Conservation (phyloP, 2,329 filamentous ascomycete genomes). For the Verticillium nonalfalfae region DNA sequence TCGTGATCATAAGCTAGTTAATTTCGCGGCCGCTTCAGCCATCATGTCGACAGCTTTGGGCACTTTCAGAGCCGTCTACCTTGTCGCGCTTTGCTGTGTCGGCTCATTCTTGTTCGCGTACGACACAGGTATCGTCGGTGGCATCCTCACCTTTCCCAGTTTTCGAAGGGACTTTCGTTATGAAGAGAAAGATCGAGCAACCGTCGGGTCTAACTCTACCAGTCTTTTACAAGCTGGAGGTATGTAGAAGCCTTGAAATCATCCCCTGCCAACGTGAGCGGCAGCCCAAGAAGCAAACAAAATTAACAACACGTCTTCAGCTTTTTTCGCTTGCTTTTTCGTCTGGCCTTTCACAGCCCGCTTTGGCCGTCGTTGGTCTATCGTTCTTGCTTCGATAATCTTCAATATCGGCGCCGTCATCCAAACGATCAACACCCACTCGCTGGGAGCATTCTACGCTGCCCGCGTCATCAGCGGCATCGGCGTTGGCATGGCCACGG, state of each 20-base stretch:
- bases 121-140: conserved; percentile 35
- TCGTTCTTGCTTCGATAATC: conserved; percentile 29
- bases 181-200: conserved; percentile 18
- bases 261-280: no score
- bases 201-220: conserved; percentile 30
- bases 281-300: no score
- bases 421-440: conserved; percentile 30
- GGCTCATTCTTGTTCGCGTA: conserved; percentile 34
- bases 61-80: conserved; percentile 28
- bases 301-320: conserved; percentile 10
- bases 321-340: conserved; percentile 36
- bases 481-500: conserved; percentile 30
- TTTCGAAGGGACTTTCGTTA: conserved; percentile 31
- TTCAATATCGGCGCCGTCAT: conserved; percentile 37
- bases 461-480: conserved; percentile 26
- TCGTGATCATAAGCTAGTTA: background rate
- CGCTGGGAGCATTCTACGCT: conserved; percentile 28
- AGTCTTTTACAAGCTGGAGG: conserved; percentile 34
- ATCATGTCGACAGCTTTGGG: conserved; percentile 16
- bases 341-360: conserved; percentile 34
- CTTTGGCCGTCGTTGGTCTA: conserved; percentile 31
- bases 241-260: conserved; percentile 8
- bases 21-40: background rate
- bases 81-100: conserved; percentile 28
- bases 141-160: conserved; percentile 28